Percentiles rank a stretch among this genome's conserved stretches.
phyloP scores from a whole-genome alignment of 768 basidiomycete species.

The Chiua virens region DNA sequence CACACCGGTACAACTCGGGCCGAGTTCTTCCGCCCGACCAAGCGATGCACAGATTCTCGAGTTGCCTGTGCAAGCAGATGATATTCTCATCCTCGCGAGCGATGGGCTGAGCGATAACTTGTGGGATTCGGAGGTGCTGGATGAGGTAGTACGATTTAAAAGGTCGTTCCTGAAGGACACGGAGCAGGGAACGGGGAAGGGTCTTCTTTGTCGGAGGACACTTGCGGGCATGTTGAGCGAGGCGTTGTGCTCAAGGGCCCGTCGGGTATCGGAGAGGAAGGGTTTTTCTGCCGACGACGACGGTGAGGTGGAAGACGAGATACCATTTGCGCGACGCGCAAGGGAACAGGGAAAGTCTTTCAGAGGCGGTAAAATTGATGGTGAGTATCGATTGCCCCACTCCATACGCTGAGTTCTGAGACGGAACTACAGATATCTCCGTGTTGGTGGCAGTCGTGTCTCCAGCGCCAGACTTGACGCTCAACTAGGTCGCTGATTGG shows the following conservation, averaged over 20 bases:
- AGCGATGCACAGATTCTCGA: conserved; percentile 67
- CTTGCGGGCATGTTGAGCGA: conserved; percentile 74
- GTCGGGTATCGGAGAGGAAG: conserved; percentile 59
- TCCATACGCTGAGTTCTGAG: background rate
- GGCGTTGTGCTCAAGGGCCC: conserved; percentile 77
- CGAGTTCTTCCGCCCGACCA: conserved; percentile 59
- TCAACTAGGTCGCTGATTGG: conserved; percentile 11
- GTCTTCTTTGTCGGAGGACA: conserved; percentile 46
- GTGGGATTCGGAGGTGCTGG: conserved; percentile 86
- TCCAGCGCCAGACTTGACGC: conserved; percentile 34
- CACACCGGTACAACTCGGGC: conserved; percentile 65
- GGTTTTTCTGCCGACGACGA: conserved; percentile 20
- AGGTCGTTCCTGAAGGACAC: conserved; percentile 33
- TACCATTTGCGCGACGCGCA: conserved; percentile 85
- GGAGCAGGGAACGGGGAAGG: conserved; percentile 12
- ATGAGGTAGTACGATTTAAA: conserved; percentile 69
- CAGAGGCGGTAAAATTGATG: conserved; percentile 83
- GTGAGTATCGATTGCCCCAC: conserved; percentile 39
- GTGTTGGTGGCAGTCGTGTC: conserved; percentile 67
- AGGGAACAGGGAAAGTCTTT: conserved; percentile 70
- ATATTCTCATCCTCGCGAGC: conserved; percentile 77
- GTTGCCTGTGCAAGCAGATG: conserved; percentile 66
- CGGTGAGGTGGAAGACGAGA: conserved; percentile 45
- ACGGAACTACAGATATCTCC: conserved; percentile 50
- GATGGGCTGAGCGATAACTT: conserved; percentile 86